Conservation (phyloP, 768 basidiomycete genomes). For the Calocera viscosa region DNA sequence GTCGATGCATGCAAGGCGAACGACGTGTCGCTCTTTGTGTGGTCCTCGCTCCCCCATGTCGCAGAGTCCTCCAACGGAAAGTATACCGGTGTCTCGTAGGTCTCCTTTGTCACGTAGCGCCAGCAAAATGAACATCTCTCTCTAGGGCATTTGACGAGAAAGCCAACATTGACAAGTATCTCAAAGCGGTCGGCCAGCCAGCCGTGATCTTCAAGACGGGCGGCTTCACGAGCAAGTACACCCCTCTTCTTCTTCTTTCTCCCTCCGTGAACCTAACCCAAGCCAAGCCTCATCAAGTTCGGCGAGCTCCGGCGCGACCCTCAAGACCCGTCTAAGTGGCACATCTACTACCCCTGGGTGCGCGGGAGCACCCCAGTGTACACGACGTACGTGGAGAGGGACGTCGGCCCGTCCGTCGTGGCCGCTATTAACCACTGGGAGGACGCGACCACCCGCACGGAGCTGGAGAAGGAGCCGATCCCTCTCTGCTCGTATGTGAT, state of each 20-base stretch:
- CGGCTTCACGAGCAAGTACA: neutral
- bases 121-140: too few species aligned
- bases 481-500: neutral
- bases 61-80: neutral
- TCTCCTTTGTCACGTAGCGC: too few species aligned
- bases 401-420: neutral
- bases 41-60: constrained; percentile 10
- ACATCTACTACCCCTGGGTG: neutral
- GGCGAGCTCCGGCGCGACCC: neutral
- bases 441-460: neutral
- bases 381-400: neutral
- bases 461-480: constrained; percentile 11
- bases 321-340: neutral
- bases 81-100: neutral
- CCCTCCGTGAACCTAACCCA: neutral
- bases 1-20: constrained; percentile 23
- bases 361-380: neutral
- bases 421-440: constrained; percentile 3
- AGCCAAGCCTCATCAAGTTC: neutral
- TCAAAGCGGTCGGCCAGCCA: neutral
- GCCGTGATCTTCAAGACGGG: constrained; percentile 1
- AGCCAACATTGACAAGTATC: neutral
- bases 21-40: constrained; percentile 22
- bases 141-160: constrained; percentile 6
- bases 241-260: neutral